Conservation (phyloP, 345 rosid genomes). For the Erodium maritimum region DNA sequence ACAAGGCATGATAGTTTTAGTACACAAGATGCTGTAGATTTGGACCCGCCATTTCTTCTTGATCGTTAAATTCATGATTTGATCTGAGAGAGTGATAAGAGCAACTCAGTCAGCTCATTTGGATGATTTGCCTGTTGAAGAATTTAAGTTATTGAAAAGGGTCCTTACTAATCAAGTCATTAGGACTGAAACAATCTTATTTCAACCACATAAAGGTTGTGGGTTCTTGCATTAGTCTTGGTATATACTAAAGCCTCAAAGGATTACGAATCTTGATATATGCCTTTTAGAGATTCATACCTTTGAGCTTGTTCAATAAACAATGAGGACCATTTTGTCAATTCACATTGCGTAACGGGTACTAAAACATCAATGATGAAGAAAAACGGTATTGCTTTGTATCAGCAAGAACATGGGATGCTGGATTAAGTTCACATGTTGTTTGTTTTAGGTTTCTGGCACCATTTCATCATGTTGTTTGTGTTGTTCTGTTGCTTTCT, state of each 20-base stretch:
- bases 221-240: background rate
- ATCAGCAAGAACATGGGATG: background rate
- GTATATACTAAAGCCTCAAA: background rate
- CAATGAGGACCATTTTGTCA: conserved; percentile 21
- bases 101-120: background rate
- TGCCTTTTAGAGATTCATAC: background rate
- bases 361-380: background rate
- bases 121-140: no score
- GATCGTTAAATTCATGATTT: conserved; percentile 8
- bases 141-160: no score
- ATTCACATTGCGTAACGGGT: conserved; percentile 9
- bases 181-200: background rate
- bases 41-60: conserved; percentile 12
- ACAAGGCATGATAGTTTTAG: background rate
- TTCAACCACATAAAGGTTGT: background rate
- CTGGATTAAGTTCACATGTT: background rate
- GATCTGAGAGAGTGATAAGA: conserved; percentile 6
- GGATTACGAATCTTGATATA: background rate
- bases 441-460: background rate
- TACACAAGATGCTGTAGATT: conserved; percentile 17
- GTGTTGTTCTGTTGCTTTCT: background rate
- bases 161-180: no score
- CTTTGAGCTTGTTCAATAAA: conserved; percentile 8
- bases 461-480: background rate
- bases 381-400: background rate